A percentile compares a stretch with the other conserved stretches of the same genome.
Evolutionary conservation across 176 grass and related monocot genomes (phyloP).

Genomic region (Saccharum officinarum): DNA sequence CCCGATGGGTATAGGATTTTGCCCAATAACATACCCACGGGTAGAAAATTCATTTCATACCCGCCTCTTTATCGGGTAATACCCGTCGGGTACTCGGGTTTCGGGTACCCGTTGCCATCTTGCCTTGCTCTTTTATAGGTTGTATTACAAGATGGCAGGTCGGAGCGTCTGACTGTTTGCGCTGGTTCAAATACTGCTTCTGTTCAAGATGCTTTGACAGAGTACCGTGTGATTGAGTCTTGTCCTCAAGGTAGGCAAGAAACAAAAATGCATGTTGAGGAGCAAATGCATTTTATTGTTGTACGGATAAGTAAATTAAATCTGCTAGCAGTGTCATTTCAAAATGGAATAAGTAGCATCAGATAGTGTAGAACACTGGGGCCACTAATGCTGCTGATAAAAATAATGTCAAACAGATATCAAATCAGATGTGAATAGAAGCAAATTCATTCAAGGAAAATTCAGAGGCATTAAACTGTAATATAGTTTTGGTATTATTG

Average conservation of each 20-base stretch:
- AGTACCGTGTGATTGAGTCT: constrained; percentile 82
- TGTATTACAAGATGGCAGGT: constrained; percentile 79
- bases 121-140: constrained; percentile 60
- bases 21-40: no score
- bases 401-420: not conserved
- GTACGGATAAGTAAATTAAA: not conserved
- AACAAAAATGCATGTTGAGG: not conserved
- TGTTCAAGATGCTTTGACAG: constrained; percentile 87
- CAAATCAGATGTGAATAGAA: not conserved
- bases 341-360: constrained; percentile 10
- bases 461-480: not conserved
- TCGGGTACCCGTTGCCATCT: no score
- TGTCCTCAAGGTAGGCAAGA: constrained; percentile 57
- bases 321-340: not conserved
- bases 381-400: not conserved
- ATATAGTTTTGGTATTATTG: not conserved
- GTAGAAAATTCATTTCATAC: no score
- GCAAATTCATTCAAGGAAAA: not conserved
- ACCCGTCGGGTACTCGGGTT: no score
- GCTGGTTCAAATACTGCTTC: constrained; percentile 44
- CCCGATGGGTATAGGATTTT: no score
- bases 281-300: not conserved
- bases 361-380: constrained; percentile 8
- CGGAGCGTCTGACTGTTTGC: constrained; percentile 73
- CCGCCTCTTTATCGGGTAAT: no score